Evolutionary conservation across 768 basidiomycete species (phyloP).

Genomic region (Lentinula aciculospora): DNA sequence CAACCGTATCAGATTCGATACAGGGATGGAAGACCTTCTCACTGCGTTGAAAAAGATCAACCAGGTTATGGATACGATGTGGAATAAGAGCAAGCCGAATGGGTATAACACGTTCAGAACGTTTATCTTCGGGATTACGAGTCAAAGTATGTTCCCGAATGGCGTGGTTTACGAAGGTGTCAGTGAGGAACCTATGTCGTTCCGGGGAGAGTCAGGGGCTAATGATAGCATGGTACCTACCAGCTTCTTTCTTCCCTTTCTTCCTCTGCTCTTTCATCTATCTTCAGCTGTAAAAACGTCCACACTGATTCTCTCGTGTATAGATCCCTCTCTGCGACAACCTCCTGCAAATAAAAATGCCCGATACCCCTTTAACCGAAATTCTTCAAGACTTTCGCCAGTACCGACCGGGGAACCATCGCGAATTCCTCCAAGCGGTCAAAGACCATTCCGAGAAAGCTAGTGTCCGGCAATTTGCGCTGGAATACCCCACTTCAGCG

Average conservation of each 20-base stretch:
- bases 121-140: constrained; percentile 27
- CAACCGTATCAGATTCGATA: constrained; percentile 15
- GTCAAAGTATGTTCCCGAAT: constrained; percentile 25
- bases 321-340: constrained; percentile 28
- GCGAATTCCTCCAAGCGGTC: constrained; percentile 21
- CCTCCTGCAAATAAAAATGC: constrained; percentile 23
- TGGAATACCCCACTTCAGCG: constrained; percentile 12
- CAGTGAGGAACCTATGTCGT: constrained; percentile 22
- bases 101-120: constrained; percentile 26
- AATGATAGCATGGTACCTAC: constrained; percentile 15
- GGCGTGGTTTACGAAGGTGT: constrained; percentile 27
- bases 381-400: constrained; percentile 25
- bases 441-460: constrained; percentile 13
- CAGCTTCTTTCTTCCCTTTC: no score
- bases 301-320: background rate
- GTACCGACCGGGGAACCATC: constrained; percentile 23
- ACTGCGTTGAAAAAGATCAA: constrained; percentile 13
- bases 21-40: constrained; percentile 15
- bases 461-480: constrained; percentile 16
- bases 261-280: no score
- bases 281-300: no score
- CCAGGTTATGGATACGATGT: constrained; percentile 20
- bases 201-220: constrained; percentile 26
- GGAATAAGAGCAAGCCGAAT: constrained; percentile 20
- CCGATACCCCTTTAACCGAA: constrained; percentile 21